These are phyloP conservation scores for Vigna nakashimae DNA, from an alignment of 306 rosid genomes.

Conservation along the genomic window DNA sequence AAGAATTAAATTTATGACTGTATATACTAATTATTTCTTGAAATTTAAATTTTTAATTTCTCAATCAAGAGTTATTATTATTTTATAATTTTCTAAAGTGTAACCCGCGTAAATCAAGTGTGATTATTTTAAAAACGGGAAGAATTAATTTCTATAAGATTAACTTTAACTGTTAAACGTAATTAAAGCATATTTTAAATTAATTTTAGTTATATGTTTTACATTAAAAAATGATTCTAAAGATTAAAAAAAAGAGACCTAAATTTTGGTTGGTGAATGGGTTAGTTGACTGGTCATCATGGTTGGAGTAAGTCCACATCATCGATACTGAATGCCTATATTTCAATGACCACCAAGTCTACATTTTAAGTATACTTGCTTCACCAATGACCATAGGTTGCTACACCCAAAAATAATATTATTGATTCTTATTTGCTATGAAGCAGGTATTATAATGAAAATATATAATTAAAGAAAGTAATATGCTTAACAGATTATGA, in stretches of 20 bases:
- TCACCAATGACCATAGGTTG: background rate
- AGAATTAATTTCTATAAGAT: too few relatives aligned
- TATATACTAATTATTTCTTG: too few relatives aligned
- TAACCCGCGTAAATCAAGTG: background rate
- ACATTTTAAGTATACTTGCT: background rate
- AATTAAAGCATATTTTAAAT: background rate
- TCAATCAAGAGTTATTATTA: background rate
- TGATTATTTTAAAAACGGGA: too few relatives aligned
- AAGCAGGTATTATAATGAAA: too few relatives aligned
- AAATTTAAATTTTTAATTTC: too few relatives aligned
- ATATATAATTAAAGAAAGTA: background rate
- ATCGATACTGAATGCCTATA: background rate
- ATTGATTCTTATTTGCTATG: background rate
- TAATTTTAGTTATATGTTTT: background rate
- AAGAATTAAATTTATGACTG: too few relatives aligned
- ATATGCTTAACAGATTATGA: too few relatives aligned
- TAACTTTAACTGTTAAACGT: background rate
- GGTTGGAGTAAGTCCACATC: conserved; percentile 34
- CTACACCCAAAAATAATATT: background rate
- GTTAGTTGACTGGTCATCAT: background rate
- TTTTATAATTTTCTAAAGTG: background rate
- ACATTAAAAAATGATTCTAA: background rate
- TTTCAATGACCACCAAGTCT: background rate
- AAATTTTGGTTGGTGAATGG: background rate
- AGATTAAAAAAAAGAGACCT: background rate